Evolutionary conservation across 768 basidiomycete genomes (phyloP).

Genomic region (Tylopilus plumbeoviolaceoides): DNA sequence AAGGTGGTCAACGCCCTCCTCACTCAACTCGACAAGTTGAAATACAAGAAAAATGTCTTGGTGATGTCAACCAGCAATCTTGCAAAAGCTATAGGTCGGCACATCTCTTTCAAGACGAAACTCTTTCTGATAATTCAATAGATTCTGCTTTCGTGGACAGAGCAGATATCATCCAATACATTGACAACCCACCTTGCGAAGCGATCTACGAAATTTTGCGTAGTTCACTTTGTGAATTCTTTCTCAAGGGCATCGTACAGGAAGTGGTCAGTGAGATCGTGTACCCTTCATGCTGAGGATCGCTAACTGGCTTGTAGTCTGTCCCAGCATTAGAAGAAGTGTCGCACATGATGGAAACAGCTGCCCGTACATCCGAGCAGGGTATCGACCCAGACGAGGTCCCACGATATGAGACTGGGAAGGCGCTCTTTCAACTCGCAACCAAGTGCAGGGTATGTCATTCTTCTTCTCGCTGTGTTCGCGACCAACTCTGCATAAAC

Average conservation of each 20-base stretch:
- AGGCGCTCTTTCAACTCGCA: conserved; percentile 65
- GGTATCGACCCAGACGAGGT: conserved; percentile 35
- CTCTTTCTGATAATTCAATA: conserved; percentile 28
- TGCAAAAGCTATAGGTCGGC: conserved; percentile 84
- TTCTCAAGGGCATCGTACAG: conserved; percentile 65
- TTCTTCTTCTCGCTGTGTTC: background rate
- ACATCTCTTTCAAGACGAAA: background rate
- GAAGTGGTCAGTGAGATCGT: conserved; percentile 45
- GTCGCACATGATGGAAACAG: conserved; percentile 19
- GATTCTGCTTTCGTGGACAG: conserved; percentile 96
- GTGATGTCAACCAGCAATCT: conserved; percentile 98
- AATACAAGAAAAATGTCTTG: conserved; percentile 88
- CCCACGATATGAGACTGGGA: conserved; percentile 50
- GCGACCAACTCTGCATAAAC: background rate
- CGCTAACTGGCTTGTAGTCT: conserved; percentile 36
- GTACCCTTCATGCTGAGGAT: background rate
- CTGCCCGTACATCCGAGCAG: conserved; percentile 4
- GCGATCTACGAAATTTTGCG: conserved; percentile 92
- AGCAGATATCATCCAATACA: conserved; percentile 93
- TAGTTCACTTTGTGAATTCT: conserved; percentile 77
- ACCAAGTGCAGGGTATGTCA: conserved; percentile 70
- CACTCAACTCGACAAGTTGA: conserved; percentile 94
- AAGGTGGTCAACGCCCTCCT: conserved; percentile 97
- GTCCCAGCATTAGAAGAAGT: conserved; percentile 61
- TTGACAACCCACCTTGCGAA: conserved; percentile 86